Conservation (phyloP, 495 filamentous ascomycete genomes). For the Physcia stellaris region DNA sequence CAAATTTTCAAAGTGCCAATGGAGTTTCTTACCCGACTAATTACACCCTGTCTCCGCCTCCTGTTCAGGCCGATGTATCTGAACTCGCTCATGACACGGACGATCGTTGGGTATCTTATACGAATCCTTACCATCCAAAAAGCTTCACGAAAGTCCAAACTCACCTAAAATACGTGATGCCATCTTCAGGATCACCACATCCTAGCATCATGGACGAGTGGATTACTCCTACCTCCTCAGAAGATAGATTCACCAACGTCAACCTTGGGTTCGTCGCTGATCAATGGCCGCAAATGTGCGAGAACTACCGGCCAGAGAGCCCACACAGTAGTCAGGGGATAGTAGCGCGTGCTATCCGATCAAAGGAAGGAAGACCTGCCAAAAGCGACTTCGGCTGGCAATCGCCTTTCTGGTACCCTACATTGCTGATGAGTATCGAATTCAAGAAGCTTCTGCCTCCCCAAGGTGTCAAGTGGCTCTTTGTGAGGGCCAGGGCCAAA, state of each 20-base stretch:
- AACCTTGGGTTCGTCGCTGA: conserved; percentile 36
- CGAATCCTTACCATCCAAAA: conserved; percentile 1
- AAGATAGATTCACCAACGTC: conserved; percentile 26
- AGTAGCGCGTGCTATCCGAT: background rate
- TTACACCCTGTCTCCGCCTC: conserved; percentile 18
- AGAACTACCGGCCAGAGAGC: conserved; percentile 9
- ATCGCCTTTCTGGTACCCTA: conserved; percentile 66
- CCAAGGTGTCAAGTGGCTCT: conserved; percentile 52
- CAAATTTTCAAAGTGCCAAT: background rate
- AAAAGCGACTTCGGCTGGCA: conserved; percentile 4
- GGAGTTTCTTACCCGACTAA: background rate
- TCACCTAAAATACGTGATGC: background rate
- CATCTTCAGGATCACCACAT: background rate
- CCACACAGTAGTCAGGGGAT: background rate
- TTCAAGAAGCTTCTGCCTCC: conserved; percentile 47
- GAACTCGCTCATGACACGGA: background rate
- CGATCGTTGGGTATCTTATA: background rate
- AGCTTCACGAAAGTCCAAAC: background rate
- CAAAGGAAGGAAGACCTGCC: background rate
- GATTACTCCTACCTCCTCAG: conserved; percentile 9
- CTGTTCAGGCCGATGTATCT: conserved; percentile 27
- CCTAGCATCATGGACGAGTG: background rate
- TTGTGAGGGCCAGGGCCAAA: conserved; percentile 41
- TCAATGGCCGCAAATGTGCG: conserved; percentile 19
- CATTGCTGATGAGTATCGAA: conserved; percentile 54